These are phyloP conservation scores for Citrus sp. DNA, from an alignment of 345 rosid species.

Conservation along the genomic window DNA sequence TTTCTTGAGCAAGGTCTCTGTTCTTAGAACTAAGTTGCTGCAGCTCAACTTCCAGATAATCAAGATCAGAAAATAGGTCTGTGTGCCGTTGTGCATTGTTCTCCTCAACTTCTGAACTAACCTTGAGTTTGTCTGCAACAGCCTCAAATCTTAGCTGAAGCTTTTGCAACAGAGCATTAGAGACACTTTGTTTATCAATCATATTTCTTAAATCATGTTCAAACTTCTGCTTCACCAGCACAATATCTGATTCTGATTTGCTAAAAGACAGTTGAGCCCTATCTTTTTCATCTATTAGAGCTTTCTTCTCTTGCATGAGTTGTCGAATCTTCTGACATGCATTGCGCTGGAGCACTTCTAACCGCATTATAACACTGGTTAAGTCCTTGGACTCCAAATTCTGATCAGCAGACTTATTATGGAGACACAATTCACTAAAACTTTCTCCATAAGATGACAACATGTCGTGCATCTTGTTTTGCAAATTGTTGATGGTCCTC, in stretches of 20 bases:
- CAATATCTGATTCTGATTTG: conserved; percentile 47
- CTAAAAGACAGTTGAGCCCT: conserved; percentile 34
- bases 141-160: conserved; percentile 64
- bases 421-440: conserved; percentile 30
- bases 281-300: conserved; percentile 49
- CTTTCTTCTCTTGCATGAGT: conserved; percentile 55
- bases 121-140: conserved; percentile 46
- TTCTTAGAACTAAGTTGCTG: conserved; percentile 52
- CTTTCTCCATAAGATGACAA: conserved; percentile 40
- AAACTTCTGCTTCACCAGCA: conserved; percentile 51
- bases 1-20: conserved; percentile 49
- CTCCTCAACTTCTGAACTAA: conserved; percentile 56
- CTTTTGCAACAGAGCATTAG: conserved; percentile 46
- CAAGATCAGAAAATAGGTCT: conserved; percentile 56
- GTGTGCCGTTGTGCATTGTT: conserved; percentile 37
- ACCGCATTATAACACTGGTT: conserved; percentile 24
- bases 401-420: conserved; percentile 30
- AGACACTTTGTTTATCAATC: conserved; percentile 44
- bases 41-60: conserved; percentile 49
- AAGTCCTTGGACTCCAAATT: conserved; percentile 45
- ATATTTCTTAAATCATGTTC: conserved; percentile 42
- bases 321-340: conserved; percentile 43
- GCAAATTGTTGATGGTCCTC: conserved; percentile 33
- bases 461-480: conserved; percentile 40
- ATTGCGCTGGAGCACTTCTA: conserved; percentile 56